These are phyloP conservation scores for Cenchrus americanus DNA, from an alignment of 176 grass and related monocot species.

Conservation along the genomic window DNA sequence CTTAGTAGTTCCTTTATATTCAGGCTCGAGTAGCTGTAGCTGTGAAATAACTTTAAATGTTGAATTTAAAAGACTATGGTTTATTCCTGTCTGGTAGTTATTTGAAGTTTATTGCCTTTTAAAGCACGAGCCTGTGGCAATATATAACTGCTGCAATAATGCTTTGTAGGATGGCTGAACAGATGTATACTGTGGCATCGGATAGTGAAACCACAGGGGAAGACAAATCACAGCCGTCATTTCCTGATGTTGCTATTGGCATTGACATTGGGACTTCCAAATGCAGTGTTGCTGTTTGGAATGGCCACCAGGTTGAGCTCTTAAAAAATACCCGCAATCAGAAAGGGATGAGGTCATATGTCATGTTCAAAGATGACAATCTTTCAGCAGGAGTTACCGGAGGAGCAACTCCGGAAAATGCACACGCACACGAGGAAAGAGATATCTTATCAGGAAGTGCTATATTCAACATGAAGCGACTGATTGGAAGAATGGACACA, in stretches of 20 bases:
- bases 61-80: neutral
- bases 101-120: neutral
- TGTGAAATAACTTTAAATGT: neutral
- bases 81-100: too few species aligned
- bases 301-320: slow-evolving; percentile 62
- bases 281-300: slow-evolving; percentile 74
- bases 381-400: slow-evolving; percentile 65
- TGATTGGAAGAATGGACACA: slow-evolving; percentile 71
- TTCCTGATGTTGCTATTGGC: slow-evolving; percentile 70
- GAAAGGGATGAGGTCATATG: slow-evolving; percentile 75
- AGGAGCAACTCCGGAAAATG: slow-evolving; percentile 40
- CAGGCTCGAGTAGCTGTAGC: neutral
- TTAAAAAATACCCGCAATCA: slow-evolving; percentile 69
- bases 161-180: slow-evolving; percentile 64
- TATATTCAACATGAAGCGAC: slow-evolving; percentile 76
- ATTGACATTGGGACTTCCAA: slow-evolving; percentile 81
- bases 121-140: neutral
- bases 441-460: slow-evolving; percentile 82
- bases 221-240: slow-evolving; percentile 50
- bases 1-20: neutral
- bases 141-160: neutral
- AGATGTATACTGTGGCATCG: slow-evolving; percentile 59
- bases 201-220: slow-evolving; percentile 66
- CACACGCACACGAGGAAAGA: slow-evolving; percentile 49
- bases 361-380: slow-evolving; percentile 75